These are phyloP conservation scores for Chlorencoelia australis DNA, from an alignment of 2,329 filamentous ascomycete species.

Conservation along the genomic window DNA sequence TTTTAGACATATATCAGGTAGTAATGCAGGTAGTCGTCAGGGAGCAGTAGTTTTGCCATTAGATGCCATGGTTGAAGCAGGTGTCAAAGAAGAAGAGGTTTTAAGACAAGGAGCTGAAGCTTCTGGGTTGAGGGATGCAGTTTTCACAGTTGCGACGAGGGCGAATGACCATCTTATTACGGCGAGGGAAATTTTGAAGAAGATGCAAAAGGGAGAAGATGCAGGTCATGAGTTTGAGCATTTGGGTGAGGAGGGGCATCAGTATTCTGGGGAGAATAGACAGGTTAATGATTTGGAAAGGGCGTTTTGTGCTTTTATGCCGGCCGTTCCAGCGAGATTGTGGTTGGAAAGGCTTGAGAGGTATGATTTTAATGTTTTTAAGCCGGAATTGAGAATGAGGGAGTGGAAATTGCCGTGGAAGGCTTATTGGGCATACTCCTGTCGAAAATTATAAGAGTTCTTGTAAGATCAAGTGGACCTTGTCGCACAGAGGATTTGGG, in stretches of 20 bases:
- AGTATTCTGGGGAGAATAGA: constrained; percentile 36
- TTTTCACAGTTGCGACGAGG: constrained; percentile 85
- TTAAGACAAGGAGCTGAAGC: constrained; percentile 72
- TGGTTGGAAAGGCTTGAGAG: constrained; percentile 73
- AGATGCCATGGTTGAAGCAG: constrained; percentile 76
- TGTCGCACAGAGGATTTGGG: too few species aligned
- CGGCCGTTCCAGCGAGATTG: constrained; percentile 64
- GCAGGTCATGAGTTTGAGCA: constrained; percentile 87
- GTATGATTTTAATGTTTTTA: constrained; percentile 74
- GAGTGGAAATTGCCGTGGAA: constrained; percentile 84
- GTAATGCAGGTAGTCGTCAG: constrained; percentile 34
- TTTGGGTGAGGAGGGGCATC: constrained; percentile 61
- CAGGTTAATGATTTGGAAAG: constrained; percentile 44
- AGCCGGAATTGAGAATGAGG: constrained; percentile 49
- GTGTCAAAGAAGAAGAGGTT: constrained; percentile 80
- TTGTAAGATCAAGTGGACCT: too few species aligned
- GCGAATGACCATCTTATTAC: constrained; percentile 96
- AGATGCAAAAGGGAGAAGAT: constrained; percentile 61
- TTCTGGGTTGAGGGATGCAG: constrained; percentile 72
- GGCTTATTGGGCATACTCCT: constrained; percentile 50
- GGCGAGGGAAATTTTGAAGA: constrained; percentile 80
- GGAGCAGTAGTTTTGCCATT: constrained; percentile 71
- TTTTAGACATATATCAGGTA: constrained; percentile 30
- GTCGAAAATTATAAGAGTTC: constrained; percentile 41
- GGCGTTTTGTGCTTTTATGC: constrained; percentile 72